Evolutionary conservation across 2,329 filamentous ascomycete species (phyloP), one percentile per base, ranked within the genome.

Genomic region (Monosporascus cannonballus): DNA sequence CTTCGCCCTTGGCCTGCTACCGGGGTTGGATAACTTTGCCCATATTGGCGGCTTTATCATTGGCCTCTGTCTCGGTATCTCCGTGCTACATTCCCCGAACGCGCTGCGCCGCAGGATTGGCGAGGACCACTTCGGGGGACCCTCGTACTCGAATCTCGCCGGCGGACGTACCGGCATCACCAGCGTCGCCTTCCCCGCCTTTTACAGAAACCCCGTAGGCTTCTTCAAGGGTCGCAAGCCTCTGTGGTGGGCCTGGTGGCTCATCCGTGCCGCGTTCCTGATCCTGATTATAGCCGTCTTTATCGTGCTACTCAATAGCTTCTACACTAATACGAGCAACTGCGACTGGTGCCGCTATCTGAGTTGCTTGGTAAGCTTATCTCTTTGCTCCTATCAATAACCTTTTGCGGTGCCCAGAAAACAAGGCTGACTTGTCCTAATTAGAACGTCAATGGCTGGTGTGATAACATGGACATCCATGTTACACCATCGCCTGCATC

Each of bases 211-310:
- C 53, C 83, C 87, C 0, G 67, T 85, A 4, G 85, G 83, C 6
- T 96, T 96, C 72, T 97, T 97, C 75, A 93, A 92, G 68, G 90
- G 90, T 20, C 82, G 94, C 18, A 96, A 96, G 69, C 87, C 89
- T 22, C 77, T 96, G 7, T 99, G 94, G 94, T 99, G 94, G 94
- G 87, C 76, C 6, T 99, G 94, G 94, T 97, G 93, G 93, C 71
- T 96, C 22, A 79, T 97, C 27, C 83, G 94, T 18, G 89, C 81
- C 1, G 90, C 80, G 0, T 86, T 87, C 24, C 74, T 99, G 49
- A 80, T 96, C 7, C 80, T 85, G n/a, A 87, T 92, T 36, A 76
- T 96, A 37, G 80, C 96, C 41, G 86, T 87, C 1, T 96, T 97
- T 68, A 88, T 96, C 56, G 73, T 96, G 45, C 76, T 99, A 50